phyloP scores from a whole-genome alignment of 2,329 filamentous ascomycete genomes.

The Fusarium dlaminii region DNA sequence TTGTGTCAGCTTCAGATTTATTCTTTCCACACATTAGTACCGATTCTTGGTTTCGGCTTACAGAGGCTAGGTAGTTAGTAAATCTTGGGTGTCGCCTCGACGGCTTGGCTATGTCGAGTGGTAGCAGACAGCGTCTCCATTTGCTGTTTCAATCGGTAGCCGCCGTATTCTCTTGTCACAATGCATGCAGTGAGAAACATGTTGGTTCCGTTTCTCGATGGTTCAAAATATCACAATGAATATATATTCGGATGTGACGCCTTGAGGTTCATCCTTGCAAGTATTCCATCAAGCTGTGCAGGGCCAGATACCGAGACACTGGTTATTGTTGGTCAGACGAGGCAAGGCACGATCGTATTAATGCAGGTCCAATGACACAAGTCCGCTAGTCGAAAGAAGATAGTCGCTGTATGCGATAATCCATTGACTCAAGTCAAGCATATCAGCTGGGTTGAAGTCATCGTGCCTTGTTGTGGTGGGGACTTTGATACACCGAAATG shows the following conservation, averaged over 20 bases:
- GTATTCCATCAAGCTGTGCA: background rate
- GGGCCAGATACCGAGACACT: conserved; percentile 15
- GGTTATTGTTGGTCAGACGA: conserved; percentile 5
- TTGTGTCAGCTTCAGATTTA: background rate
- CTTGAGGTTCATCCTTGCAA: background rate
- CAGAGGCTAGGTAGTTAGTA: background rate
- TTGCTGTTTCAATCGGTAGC: conserved; percentile 33
- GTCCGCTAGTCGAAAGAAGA: background rate
- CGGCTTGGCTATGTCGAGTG: background rate
- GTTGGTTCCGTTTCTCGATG: background rate
- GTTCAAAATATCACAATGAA: background rate
- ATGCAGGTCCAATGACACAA: conserved; percentile 14
- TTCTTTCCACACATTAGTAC: background rate
- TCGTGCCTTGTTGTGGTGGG: background rate
- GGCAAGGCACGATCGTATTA: conserved; percentile 21
- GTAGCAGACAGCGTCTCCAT: conserved; percentile 11
- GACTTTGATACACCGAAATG: background rate
- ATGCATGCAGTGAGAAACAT: background rate
- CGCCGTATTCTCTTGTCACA: background rate
- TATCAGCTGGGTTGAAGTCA: background rate
- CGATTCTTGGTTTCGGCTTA: background rate
- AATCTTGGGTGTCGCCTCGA: background rate
- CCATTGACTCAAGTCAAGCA: background rate
- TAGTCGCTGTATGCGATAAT: background rate
- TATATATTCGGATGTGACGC: background rate